phyloP scores from a whole-genome alignment of 257 asterid species.

The Henckelia pumila region DNA sequence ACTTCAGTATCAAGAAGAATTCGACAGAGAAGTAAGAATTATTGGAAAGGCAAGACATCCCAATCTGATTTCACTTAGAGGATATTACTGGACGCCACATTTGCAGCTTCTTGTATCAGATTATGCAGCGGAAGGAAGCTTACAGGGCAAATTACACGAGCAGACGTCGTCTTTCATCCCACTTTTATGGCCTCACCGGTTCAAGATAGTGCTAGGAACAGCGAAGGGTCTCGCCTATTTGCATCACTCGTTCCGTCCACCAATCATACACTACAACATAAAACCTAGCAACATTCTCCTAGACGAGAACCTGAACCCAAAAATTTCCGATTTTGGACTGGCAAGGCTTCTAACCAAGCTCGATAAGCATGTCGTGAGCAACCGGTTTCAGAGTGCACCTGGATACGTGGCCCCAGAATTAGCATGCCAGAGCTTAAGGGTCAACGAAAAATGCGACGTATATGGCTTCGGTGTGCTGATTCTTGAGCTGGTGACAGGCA shows the following conservation, averaged over 20 bases:
- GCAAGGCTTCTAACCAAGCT: slow-evolving; percentile 62
- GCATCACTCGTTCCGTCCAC: slow-evolving; percentile 78
- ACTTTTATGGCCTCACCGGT: slow-evolving; percentile 64
- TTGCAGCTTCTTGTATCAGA: slow-evolving; percentile 78
- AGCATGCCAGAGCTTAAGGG: slow-evolving; percentile 86
- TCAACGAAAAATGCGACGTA: slow-evolving; percentile 87
- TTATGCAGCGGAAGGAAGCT: slow-evolving; percentile 56
- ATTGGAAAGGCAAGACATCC: slow-evolving; percentile 79
- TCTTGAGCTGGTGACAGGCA: slow-evolving; percentile 78
- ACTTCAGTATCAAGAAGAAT: slow-evolving; percentile 69
- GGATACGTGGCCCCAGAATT: slow-evolving; percentile 92
- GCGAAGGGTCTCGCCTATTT: slow-evolving; percentile 85
- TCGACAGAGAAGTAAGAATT: slow-evolving; percentile 69
- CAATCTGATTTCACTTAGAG: slow-evolving; percentile 59
- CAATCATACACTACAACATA: slow-evolving; percentile 78
- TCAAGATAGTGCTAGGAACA: slow-evolving; percentile 65
- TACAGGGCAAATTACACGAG: slow-evolving; percentile 62
- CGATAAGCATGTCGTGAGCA: slow-evolving; percentile 58
- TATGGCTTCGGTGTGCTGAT: slow-evolving; percentile 84
- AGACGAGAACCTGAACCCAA: slow-evolving; percentile 64
- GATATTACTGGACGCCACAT: slow-evolving; percentile 93
- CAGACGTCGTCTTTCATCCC: slow-evolving; percentile 36
- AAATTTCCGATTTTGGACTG: slow-evolving; percentile 73
- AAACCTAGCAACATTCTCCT: slow-evolving; percentile 83
- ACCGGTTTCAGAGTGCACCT: slow-evolving; percentile 65